A percentile compares a stretch with the other conserved stretches of the same genome.
Conservation (phyloP, 495 filamentous ascomycete species). For the Xylaria grammica region DNA sequence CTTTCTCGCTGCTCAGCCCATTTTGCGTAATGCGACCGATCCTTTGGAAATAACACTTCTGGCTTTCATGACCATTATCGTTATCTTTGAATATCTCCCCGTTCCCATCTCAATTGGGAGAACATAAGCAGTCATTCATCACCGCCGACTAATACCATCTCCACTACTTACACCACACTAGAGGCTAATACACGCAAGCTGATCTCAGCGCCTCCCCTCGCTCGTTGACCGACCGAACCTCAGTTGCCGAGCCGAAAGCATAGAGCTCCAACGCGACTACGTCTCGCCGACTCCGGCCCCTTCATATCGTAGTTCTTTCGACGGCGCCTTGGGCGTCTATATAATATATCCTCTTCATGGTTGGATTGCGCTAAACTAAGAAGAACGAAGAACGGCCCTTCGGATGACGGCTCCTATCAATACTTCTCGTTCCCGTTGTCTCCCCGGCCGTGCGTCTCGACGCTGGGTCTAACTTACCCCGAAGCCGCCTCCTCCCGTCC, state of each 20-base stretch:
- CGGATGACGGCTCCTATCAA: constrained; percentile 36
- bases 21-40: not conserved
- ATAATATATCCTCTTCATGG: constrained; percentile 9
- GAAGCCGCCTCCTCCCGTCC: constrained; percentile 13
- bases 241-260: not conserved
- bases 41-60: not conserved
- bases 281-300: not conserved
- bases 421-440: constrained; percentile 26
- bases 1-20: not conserved
- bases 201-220: constrained; percentile 9
- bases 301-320: not conserved
- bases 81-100: not conserved
- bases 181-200: constrained; percentile 7
- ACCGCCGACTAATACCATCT: not conserved
- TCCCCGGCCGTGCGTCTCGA: constrained; percentile 31
- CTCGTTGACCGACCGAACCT: constrained; percentile 5
- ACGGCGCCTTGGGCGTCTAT: constrained; percentile 19
- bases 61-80: not conserved
- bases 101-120: constrained; percentile 12
- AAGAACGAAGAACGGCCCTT: constrained; percentile 20
- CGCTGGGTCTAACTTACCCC: constrained; percentile 29
- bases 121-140: not conserved
- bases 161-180: not conserved
- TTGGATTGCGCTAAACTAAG: constrained; percentile 11
- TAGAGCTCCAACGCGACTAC: not conserved